Evolutionary conservation across 257 asterid species (phyloP).

Genomic region (Nicotiana benthamiana): DNA sequence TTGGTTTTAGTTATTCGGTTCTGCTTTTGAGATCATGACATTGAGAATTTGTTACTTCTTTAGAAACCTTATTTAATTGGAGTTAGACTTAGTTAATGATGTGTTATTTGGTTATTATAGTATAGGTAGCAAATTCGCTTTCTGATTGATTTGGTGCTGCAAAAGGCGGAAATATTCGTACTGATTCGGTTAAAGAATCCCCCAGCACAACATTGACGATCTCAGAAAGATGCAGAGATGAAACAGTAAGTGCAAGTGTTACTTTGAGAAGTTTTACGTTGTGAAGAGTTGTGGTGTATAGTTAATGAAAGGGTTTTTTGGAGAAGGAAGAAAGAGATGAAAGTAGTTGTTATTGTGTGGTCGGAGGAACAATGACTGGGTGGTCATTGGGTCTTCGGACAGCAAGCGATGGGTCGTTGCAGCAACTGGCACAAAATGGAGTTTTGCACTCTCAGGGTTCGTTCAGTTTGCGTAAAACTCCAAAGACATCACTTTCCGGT

Average conservation of each 20-base stretch:
- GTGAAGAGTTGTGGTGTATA: constrained; percentile 12
- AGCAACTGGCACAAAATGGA: constrained; percentile 64
- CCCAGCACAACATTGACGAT: not conserved
- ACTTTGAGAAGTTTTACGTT: not conserved
- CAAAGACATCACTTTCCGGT: constrained; percentile 48
- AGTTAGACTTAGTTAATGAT: not conserved
- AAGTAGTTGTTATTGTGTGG: constrained; percentile 32
- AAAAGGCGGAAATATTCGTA: not conserved
- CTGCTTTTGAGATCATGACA: not conserved
- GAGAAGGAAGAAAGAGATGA: constrained; percentile 62
- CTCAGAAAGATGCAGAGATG: not conserved
- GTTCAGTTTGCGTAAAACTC: constrained; percentile 44
- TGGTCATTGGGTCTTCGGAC: constrained; percentile 71
- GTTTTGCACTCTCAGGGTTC: constrained; percentile 34
- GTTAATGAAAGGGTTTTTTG: constrained; percentile 44
- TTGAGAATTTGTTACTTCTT: not conserved
- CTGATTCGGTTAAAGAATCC: not conserved
- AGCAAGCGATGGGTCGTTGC: constrained; percentile 74
- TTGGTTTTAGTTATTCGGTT: not conserved
- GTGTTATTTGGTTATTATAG: not conserved
- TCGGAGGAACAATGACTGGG: constrained; percentile 81
- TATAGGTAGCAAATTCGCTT: not conserved
- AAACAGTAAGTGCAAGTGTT: not conserved
- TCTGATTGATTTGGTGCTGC: not conserved
- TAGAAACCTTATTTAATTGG: not conserved